These are phyloP conservation scores for Phoenix roebelenii DNA, from an alignment of 176 grass and related monocot species.

Conservation along the genomic window DNA sequence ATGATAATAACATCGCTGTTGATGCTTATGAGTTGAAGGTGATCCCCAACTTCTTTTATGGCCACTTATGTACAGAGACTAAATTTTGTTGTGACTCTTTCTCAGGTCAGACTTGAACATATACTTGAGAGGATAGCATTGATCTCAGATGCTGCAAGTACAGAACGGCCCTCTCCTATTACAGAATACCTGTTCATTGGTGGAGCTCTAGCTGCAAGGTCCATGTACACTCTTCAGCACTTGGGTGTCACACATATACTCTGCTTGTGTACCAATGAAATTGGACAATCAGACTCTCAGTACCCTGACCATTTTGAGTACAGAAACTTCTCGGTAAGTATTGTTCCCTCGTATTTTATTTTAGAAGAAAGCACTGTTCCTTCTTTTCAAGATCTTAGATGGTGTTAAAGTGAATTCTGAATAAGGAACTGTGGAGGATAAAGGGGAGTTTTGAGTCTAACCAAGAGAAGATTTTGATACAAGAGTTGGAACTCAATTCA, in stretches of 20 bases:
- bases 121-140: slow-evolving; percentile 95
- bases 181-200: slow-evolving; percentile 74
- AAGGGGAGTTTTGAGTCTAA: too few relatives aligned
- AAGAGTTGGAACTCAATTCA: too few relatives aligned
- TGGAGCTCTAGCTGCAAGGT: slow-evolving; percentile 78
- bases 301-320: slow-evolving; percentile 62
- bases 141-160: slow-evolving; percentile 87
- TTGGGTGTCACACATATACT: slow-evolving; percentile 78
- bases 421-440: too few relatives aligned
- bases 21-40: slow-evolving; percentile 99
- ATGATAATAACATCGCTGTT: slow-evolving; percentile 54
- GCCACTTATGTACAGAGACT: too few relatives aligned
- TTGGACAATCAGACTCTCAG: slow-evolving; percentile 83
- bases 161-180: slow-evolving; percentile 73
- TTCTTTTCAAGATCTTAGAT: neutral
- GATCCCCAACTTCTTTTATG: neutral
- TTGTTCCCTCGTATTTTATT: neutral
- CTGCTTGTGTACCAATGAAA: slow-evolving; percentile 90
- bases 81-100: neutral
- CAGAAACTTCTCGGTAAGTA: slow-evolving; percentile 76
- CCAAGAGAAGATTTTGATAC: too few relatives aligned
- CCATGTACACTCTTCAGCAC: slow-evolving; percentile 73
- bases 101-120: slow-evolving; percentile 86
- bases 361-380: neutral
- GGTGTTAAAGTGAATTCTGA: too few relatives aligned